Conservation (phyloP, 768 basidiomycete genomes). For the Trametes punicea region DNA sequence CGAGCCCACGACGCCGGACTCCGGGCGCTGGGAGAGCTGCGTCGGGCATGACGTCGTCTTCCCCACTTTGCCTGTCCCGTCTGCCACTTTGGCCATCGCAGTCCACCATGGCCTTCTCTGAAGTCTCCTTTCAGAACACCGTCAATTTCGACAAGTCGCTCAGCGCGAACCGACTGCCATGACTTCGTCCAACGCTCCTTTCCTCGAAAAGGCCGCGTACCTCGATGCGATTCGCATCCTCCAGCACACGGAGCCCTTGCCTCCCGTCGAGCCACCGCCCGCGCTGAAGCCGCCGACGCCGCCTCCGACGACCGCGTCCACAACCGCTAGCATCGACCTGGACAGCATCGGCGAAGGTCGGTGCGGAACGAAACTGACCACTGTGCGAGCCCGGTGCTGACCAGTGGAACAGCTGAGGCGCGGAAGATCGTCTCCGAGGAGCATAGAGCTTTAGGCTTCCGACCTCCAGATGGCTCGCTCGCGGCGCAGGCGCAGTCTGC, state of each 20-base stretch:
- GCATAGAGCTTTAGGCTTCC: conserved; percentile 35
- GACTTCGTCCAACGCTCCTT: not conserved
- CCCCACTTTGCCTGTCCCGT: not conserved
- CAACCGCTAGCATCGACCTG: conserved; percentile 16
- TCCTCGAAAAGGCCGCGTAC: conserved; percentile 4
- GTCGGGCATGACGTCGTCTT: conserved; percentile 5
- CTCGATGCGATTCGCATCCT: conserved; percentile 5
- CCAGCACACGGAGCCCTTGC: not conserved
- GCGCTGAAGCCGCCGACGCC: not conserved
- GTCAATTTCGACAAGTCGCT: not conserved
- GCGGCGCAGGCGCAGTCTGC: conserved; percentile 35
- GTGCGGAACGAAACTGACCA: not conserved
- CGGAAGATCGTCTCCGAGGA: conserved; percentile 33
- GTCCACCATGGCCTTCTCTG: not conserved
- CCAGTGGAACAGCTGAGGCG: conserved; percentile 25
- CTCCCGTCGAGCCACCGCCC: not conserved
- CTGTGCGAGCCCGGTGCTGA: not conserved
- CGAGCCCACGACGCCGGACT: not conserved
- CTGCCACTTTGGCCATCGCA: not conserved
- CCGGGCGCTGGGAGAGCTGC: not conserved
- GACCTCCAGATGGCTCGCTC: conserved; percentile 34
- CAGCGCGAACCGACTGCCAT: not conserved
- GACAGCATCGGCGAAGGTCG: conserved; percentile 22
- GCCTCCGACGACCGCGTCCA: not conserved
- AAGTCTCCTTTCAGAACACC: no score